phyloP scores from a whole-genome alignment of 108 stramenopile genomes.

The Chaetoceros tenuissimus region DNA sequence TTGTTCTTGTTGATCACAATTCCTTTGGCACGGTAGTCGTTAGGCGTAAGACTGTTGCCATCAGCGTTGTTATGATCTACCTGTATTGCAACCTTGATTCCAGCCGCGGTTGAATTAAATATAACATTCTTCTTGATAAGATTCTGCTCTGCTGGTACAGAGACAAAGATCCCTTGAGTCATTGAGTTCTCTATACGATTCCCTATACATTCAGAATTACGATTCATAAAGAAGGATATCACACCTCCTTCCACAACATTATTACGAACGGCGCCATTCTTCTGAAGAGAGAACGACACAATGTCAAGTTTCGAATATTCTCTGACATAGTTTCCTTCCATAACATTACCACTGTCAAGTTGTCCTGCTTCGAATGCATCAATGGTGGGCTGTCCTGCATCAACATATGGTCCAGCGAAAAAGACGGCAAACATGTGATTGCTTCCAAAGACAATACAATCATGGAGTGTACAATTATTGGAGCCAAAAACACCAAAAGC shows the following conservation, averaged over 20 bases:
- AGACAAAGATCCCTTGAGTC: conserved; percentile 2
- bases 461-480: not conserved
- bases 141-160: conserved; percentile 1
- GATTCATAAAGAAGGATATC: conserved; percentile 6
- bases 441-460: not conserved
- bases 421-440: conserved; percentile 7
- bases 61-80: not conserved
- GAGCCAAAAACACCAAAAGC: conserved; percentile 4
- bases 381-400: conserved; percentile 1
- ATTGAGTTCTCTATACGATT: not conserved
- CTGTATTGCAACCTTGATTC: conserved; percentile 5
- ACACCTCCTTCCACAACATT: conserved; percentile 3
- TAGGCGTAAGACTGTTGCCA: too few species aligned
- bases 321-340: not conserved
- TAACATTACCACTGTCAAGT: conserved; percentile 3
- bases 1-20: not conserved
- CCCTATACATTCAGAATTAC: not conserved
- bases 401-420: conserved; percentile 1
- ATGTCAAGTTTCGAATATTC: not conserved
- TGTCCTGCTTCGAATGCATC: not conserved
- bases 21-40: not conserved
- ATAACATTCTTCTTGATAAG: conserved; percentile 1
- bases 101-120: not conserved
- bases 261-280: not conserved
- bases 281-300: conserved; percentile 3